Conservation (phyloP, 176 grass and related monocot genomes). For the Lolium rigidum region DNA sequence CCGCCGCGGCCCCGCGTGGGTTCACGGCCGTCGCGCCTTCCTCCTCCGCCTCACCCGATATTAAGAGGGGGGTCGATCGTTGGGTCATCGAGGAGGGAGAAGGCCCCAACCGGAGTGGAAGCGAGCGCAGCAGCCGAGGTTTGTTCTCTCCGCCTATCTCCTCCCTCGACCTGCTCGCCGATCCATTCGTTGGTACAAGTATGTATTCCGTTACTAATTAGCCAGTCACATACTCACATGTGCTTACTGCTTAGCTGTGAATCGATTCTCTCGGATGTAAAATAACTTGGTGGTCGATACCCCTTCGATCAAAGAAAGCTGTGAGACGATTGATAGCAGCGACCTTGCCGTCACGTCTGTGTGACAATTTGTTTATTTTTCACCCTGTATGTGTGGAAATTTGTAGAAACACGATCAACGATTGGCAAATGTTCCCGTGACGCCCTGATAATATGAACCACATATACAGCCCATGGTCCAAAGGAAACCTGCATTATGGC, state of each 20-base stretch:
- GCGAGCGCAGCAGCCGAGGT: slow-evolving; percentile 20
- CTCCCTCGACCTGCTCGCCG: background rate
- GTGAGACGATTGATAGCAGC: too few species aligned
- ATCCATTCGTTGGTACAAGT: background rate
- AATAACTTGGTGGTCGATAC: too few species aligned
- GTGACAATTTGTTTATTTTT: background rate
- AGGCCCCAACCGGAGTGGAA: background rate
- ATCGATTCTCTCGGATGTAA: too few species aligned
- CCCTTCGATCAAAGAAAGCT: too few species aligned
- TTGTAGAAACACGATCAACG: background rate
- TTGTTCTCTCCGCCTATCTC: background rate
- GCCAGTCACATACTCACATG: background rate
- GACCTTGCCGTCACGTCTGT: too few species aligned
- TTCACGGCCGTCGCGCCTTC: background rate
- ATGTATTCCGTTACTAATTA: background rate
- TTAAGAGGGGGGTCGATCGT: background rate
- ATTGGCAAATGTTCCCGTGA: too few species aligned
- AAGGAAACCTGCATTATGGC: background rate
- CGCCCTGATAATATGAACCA: too few species aligned
- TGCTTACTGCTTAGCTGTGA: background rate
- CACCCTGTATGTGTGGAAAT: too few species aligned
- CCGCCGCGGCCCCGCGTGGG: background rate
- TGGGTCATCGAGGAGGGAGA: background rate
- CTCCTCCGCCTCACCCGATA: background rate
- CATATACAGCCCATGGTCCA: background rate